Conservation (phyloP, 2,329 filamentous ascomycete genomes). For the Talaromyces rugulosus region DNA sequence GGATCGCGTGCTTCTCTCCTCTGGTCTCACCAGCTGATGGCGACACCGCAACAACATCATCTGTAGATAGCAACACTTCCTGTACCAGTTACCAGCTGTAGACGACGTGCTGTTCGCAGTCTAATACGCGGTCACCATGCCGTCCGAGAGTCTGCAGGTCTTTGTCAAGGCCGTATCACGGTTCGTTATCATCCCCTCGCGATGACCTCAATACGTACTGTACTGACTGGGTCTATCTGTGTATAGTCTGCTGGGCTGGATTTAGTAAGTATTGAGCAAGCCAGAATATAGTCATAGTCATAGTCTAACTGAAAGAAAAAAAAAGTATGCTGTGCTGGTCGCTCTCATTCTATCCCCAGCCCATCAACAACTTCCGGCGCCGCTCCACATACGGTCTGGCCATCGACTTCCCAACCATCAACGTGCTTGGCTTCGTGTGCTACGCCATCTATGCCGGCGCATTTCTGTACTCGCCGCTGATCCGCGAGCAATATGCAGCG, state of each 20-base stretch:
- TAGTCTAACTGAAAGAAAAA: not conserved
- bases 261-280: slow-evolving; percentile 50
- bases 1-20: not conserved
- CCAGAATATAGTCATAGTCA: not conserved
- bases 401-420: slow-evolving; percentile 78
- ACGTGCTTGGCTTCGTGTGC: slow-evolving; percentile 57
- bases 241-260: slow-evolving; percentile 63
- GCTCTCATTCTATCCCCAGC: slow-evolving; percentile 87
- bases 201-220: slow-evolving; percentile 15
- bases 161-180: slow-evolving; percentile 40
- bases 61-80: not conserved
- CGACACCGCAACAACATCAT: not conserved
- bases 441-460: slow-evolving; percentile 71
- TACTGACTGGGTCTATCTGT: not conserved
- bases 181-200: slow-evolving; percentile 23
- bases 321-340: slow-evolving; percentile 68
- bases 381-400: slow-evolving; percentile 77
- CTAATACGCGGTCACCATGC: slow-evolving; percentile 18
- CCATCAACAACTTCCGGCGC: slow-evolving; percentile 71
- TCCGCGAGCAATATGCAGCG: slow-evolving; percentile 77
- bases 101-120: not conserved
- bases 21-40: not conserved
- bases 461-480: slow-evolving; percentile 73
- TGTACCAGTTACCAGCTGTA: not conserved
- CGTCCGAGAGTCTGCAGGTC: slow-evolving; percentile 26